Evolutionary conservation across 257 asterid species (phyloP).

Genomic region (Dorcoceras hygrometricum): DNA sequence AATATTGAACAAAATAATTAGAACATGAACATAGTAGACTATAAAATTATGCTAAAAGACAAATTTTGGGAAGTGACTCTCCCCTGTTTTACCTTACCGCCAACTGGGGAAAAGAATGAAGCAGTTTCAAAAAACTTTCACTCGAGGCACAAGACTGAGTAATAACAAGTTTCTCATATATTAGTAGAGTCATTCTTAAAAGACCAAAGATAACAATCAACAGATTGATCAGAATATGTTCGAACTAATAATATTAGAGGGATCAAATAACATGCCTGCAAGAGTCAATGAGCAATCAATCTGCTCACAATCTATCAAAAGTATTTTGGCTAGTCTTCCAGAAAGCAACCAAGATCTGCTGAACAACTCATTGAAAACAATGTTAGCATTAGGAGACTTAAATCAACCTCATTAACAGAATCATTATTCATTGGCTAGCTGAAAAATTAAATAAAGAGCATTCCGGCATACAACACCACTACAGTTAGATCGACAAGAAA

Average conservation of each 20-base stretch:
- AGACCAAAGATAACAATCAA: constrained; percentile 15
- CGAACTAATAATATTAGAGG: constrained; percentile 7
- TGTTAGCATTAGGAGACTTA: constrained; percentile 18
- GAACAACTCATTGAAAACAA: constrained; percentile 28
- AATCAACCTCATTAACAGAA: background rate
- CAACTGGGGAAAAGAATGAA: background rate
- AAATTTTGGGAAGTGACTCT: background rate
- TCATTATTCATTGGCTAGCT: constrained; percentile 14
- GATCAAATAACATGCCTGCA: constrained; percentile 58
- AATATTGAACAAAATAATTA: constrained; percentile 1
- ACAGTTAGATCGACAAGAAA: too few relatives aligned
- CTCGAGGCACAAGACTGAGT: background rate
- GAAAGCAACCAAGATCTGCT: constrained; percentile 94
- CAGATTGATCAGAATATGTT: constrained; percentile 8
- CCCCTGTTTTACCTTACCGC: constrained; percentile 6
- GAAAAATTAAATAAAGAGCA: background rate
- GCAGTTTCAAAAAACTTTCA: background rate
- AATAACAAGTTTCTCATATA: background rate
- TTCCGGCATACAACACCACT: background rate
- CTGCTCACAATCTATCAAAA: constrained; percentile 88
- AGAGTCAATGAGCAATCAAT: constrained; percentile 84
- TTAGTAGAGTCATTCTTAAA: constrained; percentile 7
- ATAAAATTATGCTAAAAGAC: background rate
- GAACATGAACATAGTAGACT: constrained; percentile 10
- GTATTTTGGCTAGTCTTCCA: constrained; percentile 90